Evolutionary conservation across 345 rosid genomes (phyloP), one percentile per base, ranked within the genome.

Genomic region (Streptanthus diversifolius): DNA sequence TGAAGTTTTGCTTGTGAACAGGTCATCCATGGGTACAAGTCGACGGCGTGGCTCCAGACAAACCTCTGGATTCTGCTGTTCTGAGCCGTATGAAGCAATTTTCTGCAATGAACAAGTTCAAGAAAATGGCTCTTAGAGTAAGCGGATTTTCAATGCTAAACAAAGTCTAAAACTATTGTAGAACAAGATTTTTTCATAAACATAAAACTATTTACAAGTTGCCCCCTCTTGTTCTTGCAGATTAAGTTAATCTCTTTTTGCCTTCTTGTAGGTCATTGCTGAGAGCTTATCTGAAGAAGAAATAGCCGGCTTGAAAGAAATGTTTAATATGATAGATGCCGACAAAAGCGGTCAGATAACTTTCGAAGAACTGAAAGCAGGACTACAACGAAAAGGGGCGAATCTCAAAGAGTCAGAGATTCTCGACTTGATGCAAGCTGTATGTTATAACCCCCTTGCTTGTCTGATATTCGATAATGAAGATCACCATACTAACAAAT

Each of bases 1-100:
- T 54, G 45, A 63, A 10, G 63, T 49, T 66, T 13, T 59, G 72
- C 39, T 44, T 51, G 45, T 51, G 39, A 36, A 24, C 87, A 91
- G 97, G 95, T 76, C 97, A 91, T 67, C 97, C 97, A 61, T 91
- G 97, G 97, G 86, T 91, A 61, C 92, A 87, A 75, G 82, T 83
- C 32, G 91, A 89, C 36, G 93, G 97, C 6, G 86, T 84, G 71
- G 97, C 97, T 63, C 93, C 92, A 35, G 91, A 91, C 79, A 91
- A 79, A 72, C 95, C 92, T 83, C 91, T 91, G 22, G 97, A 91
- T 82, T 83, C 91, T 58, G 97, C 97, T 47, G 95, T 91, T 57
- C 73, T 89, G 43, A 87, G 87, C 74, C 91, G 97, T 58, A 56
- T 91, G 91, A 91, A 89, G 80, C 91, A 89, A 52, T 91, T 91